phyloP scores from a whole-genome alignment of 2,329 filamentous ascomycete species.

The Aspergillus uvarum region DNA sequence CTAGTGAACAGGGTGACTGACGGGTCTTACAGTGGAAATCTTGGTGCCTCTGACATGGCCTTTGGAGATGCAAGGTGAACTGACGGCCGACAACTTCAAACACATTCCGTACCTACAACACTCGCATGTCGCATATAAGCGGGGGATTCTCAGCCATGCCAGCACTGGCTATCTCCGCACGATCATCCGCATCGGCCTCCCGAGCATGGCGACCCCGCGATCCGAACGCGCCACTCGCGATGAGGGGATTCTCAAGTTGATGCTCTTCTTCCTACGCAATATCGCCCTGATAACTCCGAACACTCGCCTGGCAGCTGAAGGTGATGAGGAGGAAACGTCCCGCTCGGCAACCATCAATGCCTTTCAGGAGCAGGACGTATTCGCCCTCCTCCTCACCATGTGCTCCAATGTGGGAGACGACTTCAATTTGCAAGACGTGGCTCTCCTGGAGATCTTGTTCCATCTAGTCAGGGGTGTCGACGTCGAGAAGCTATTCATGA shows the following conservation, averaged over 20 bases:
- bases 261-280: slow-evolving; percentile 87
- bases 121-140: slow-evolving; percentile 86
- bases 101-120: slow-evolving; percentile 88
- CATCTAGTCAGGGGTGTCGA: slow-evolving; percentile 90
- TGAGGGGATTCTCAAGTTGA: slow-evolving; percentile 86
- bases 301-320: slow-evolving; percentile 70
- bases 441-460: slow-evolving; percentile 89
- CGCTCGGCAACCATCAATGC: slow-evolving; percentile 84
- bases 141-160: slow-evolving; percentile 80
- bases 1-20: slow-evolving; percentile 20
- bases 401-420: slow-evolving; percentile 93
- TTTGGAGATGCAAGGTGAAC: slow-evolving; percentile 74
- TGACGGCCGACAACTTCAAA: slow-evolving; percentile 89
- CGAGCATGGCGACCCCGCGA: slow-evolving; percentile 76
- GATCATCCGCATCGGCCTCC: slow-evolving; percentile 75
- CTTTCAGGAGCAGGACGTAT: slow-evolving; percentile 87
- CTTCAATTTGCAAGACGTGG: slow-evolving; percentile 82
- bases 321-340: slow-evolving; percentile 86
- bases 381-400: slow-evolving; percentile 79
- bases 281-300: slow-evolving; percentile 79
- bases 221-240: slow-evolving; percentile 76
- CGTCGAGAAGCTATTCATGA: slow-evolving; percentile 79
- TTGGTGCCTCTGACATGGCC: slow-evolving; percentile 95
- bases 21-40: slow-evolving; percentile 63
- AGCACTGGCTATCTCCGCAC: slow-evolving; percentile 74